A percentile compares a stretch with the other conserved stretches of the same genome.
Evolutionary conservation across 1,139 yeast species (phyloP).

Genomic region (Protomyces pachydermus): DNA sequence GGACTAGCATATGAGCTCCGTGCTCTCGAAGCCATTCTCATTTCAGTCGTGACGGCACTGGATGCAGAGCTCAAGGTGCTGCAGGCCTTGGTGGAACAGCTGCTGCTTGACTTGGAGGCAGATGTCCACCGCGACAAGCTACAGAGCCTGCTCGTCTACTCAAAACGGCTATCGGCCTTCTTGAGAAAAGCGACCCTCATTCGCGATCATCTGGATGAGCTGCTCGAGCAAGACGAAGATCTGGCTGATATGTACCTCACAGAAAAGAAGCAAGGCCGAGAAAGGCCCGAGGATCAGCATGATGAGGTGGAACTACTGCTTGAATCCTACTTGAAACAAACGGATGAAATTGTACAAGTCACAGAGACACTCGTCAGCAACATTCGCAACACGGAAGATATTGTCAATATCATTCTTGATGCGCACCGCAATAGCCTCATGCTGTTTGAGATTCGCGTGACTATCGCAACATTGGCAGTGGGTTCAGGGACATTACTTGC

Average conservation of each 20-base stretch:
- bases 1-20: constrained; percentile 66
- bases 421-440: constrained; percentile 90
- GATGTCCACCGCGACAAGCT: constrained; percentile 79
- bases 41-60: constrained; percentile 74
- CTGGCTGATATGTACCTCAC: constrained; percentile 77
- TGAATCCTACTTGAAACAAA: constrained; percentile 89
- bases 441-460: constrained; percentile 64
- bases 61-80: constrained; percentile 82
- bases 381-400: constrained; percentile 90
- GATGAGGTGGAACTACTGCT: constrained; percentile 82
- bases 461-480: constrained; percentile 78
- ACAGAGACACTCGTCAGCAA: constrained; percentile 78
- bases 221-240: constrained; percentile 80
- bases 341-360: constrained; percentile 94
- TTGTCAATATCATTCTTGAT: constrained; percentile 88
- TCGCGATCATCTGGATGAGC: constrained; percentile 77
- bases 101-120: constrained; percentile 75
- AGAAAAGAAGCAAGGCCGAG: constrained; percentile 42
- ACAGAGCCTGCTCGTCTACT: constrained; percentile 70
- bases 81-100: constrained; percentile 65
- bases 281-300: constrained; percentile 39
- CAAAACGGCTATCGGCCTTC: constrained; percentile 74
- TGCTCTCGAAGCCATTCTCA: constrained; percentile 81
- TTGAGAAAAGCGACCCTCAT: constrained; percentile 78
- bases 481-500: constrained; percentile 72